These are phyloP conservation scores for Stephanodiscus minutulus DNA, from an alignment of 108 stramenopile genomes.

Conservation along the genomic window DNA sequence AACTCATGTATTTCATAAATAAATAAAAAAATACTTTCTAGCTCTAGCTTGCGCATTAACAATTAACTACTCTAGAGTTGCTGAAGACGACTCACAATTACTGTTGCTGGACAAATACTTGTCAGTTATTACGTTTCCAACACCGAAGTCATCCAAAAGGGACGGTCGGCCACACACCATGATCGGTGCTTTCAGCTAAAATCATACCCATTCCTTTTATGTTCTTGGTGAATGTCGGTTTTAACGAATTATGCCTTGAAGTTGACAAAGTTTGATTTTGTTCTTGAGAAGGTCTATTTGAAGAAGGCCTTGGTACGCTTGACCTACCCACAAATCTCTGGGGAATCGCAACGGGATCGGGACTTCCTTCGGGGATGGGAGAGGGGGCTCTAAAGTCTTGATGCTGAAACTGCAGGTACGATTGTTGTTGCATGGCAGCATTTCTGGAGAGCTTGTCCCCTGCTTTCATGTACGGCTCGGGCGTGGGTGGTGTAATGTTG, in stretches of 20 bases:
- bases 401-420: slow-evolving; percentile 35
- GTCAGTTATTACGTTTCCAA: neutral
- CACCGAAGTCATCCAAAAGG: slow-evolving; percentile 37
- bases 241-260: slow-evolving; percentile 18
- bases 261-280: slow-evolving; percentile 5
- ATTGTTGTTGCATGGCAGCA: slow-evolving; percentile 27
- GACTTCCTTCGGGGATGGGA: slow-evolving; percentile 39
- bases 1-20: neutral
- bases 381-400: slow-evolving; percentile 28
- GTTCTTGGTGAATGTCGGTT: slow-evolving; percentile 51
- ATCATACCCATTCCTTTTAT: slow-evolving; percentile 46
- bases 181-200: slow-evolving; percentile 38
- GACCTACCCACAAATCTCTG: slow-evolving; percentile 17
- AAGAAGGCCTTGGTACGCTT: slow-evolving; percentile 15
- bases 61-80: neutral
- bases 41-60: neutral
- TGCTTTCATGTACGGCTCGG: slow-evolving; percentile 57
- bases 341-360: neutral
- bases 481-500: slow-evolving; percentile 78
- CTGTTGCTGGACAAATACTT: neutral
- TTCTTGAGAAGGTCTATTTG: slow-evolving; percentile 8
- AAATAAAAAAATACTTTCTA: neutral
- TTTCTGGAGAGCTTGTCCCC: slow-evolving; percentile 20
- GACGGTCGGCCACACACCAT: slow-evolving; percentile 51
- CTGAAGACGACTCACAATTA: too few species aligned